Evolutionary conservation across 129 eudicot species (phyloP), one percentile per base, ranked within the genome.

Genomic region (Deinandra increscens): DNA sequence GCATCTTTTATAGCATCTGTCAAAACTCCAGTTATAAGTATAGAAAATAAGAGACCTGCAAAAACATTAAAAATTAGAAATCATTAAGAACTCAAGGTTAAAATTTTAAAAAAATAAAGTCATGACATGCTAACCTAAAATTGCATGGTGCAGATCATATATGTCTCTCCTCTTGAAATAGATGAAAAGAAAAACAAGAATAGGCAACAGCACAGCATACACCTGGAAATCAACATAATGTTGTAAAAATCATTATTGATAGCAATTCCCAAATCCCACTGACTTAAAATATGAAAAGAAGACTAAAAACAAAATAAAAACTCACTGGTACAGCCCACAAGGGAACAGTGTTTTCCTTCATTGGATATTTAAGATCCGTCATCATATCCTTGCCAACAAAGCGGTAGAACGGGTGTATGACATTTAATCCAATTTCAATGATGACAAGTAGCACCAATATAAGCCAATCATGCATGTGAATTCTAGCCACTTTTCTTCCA

Each of bases 271-370:
- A 39, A 33, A 33, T 33, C 3, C 39, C 1, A 26, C 48, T 10
- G 9, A 34, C 14, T 49, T 6, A 41, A 36, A 9, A 38, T 20
- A 26, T 13, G 6, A 6, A 12, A 13, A 22, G 8, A 4, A 6
- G 15, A n/a, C 8, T 11, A 14, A 3, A 20, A 29, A 1, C 7
- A 39, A 23, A 26, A 26, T 8, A 7, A 67, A 60, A 64, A 77
- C 97, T 86, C 81, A 89, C 97, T 0, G 97, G 97, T 66, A 89
- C 97, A 14, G 97, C 81, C 97, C 97, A 86, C 23, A 89, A 13
- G 10, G 97, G 97, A 36, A 89, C 87, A 0, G 97, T 89, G 81
- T 86, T 89, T 10, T 68, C 84, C 76, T 90, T 87, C 81, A 87
- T 54, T 15, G 97, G 97, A 67, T 84, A 90, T 71, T 55, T 87